Evolutionary conservation across 2,329 filamentous ascomycete genomes (phyloP).

Genomic region (Pseudocercospora fijiensis): DNA sequence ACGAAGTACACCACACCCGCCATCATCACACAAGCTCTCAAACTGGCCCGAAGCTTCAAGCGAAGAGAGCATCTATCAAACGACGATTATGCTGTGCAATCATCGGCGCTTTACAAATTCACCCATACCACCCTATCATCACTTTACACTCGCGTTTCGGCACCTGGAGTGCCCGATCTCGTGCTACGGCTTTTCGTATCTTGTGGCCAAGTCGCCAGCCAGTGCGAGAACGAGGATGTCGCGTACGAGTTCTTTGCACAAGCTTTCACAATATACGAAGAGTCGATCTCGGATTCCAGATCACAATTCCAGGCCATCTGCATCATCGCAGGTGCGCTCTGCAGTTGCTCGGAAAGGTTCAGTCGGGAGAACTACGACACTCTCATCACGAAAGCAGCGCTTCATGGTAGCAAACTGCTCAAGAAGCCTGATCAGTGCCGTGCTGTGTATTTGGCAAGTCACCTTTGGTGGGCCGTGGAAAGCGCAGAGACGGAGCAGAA

Average conservation of each 20-base stretch:
- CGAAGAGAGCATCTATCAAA: constrained; percentile 80
- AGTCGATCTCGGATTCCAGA: constrained; percentile 90
- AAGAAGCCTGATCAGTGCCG: constrained; percentile 98
- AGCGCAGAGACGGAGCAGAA: constrained; percentile 70
- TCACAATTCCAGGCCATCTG: constrained; percentile 98
- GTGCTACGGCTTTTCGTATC: constrained; percentile 85
- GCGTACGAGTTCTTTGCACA: constrained; percentile 98
- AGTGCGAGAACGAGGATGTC: constrained; percentile 89
- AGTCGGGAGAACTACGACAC: constrained; percentile 98
- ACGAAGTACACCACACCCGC: constrained; percentile 95
- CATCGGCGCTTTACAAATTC: constrained; percentile 88
- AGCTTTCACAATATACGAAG: constrained; percentile 96
- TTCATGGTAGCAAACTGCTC: constrained; percentile 93
- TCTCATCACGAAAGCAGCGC: constrained; percentile 92
- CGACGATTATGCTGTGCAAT: constrained; percentile 70
- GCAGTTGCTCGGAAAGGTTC: constrained; percentile 78
- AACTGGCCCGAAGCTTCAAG: constrained; percentile 86
- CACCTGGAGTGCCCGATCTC: constrained; percentile 75
- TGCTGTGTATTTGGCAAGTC: constrained; percentile 92
- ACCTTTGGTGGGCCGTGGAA: constrained; percentile 96
- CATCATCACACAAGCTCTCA: constrained; percentile 84
- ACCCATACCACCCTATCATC: constrained; percentile 85
- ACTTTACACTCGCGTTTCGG: constrained; percentile 77
- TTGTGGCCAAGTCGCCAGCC: constrained; percentile 88
- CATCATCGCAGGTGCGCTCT: constrained; percentile 83